phyloP scores from a whole-genome alignment of 495 filamentous ascomycete species.

The Parathielavia hyrcaniae region DNA sequence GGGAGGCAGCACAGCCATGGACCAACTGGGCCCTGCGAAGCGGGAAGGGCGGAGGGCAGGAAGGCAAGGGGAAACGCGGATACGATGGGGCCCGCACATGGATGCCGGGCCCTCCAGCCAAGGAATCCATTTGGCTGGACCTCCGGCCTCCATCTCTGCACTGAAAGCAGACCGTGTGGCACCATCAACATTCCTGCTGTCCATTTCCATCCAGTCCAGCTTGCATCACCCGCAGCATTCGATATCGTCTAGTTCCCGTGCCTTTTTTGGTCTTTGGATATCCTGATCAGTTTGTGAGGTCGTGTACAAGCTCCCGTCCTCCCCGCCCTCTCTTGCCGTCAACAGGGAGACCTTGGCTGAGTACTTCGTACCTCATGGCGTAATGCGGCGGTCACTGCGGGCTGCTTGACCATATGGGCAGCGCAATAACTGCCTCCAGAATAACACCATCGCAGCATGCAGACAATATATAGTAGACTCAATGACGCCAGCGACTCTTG shows the following conservation, averaged over 20 bases:
- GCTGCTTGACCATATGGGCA: no score
- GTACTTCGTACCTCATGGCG: neutral
- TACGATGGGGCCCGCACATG: conserved; percentile 9
- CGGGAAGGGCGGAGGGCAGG: conserved; percentile 4
- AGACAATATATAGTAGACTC: neutral
- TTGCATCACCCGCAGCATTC: conserved; percentile 1
- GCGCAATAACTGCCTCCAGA: neutral
- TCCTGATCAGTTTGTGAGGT: neutral
- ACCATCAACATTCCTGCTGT: neutral
- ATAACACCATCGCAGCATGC: neutral
- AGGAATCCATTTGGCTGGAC: conserved; percentile 11
- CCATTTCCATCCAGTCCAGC: conserved; percentile 9
- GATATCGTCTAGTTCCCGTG: conserved; percentile 1
- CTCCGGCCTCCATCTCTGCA: neutral
- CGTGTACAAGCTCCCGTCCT: no score
- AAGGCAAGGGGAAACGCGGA: conserved; percentile 13
- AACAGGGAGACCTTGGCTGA: neutral
- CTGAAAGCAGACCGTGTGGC: neutral
- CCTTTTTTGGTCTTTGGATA: neutral
- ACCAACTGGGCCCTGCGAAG: conserved; percentile 7
- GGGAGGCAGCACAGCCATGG: conserved; percentile 29
- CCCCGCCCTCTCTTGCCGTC: no score
- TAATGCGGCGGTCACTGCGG: conserved; percentile 10
- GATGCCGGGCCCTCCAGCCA: conserved; percentile 17
- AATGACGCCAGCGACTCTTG: no score